Percentiles rank a stretch among this genome's conserved stretches.
phyloP scores from a whole-genome alignment of 176 grass and related monocot species.

The Aegilops bicornis region DNA sequence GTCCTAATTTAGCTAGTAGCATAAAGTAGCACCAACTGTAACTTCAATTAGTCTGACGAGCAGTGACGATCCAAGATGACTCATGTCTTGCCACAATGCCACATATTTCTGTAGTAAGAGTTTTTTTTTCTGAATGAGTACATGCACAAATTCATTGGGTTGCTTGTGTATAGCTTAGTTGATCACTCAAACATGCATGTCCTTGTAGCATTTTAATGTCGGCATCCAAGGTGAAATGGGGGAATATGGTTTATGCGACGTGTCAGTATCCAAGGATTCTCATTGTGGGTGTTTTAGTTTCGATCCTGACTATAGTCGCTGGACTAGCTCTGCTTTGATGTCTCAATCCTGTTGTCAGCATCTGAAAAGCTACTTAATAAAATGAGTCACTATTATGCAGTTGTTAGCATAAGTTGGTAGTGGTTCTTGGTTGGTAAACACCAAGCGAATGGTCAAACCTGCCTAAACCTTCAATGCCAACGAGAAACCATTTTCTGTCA shows the following conservation, averaged over 20 bases:
- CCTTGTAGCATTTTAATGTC: neutral
- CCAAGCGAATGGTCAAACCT: neutral
- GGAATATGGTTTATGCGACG: neutral
- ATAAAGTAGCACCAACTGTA: neutral
- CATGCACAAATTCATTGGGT: neutral
- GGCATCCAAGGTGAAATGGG: neutral
- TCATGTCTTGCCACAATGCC: neutral
- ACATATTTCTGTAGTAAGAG: neutral
- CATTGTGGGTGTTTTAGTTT: neutral
- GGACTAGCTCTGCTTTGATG: slow-evolving; percentile 8
- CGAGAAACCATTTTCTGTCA: neutral
- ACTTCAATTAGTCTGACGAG: neutral
- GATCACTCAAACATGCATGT: neutral
- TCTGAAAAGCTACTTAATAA: neutral
- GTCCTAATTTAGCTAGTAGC: neutral
- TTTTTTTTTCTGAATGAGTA: slow-evolving; percentile 30
- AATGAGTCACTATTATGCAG: neutral
- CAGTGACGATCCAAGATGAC: neutral
- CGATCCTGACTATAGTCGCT: neutral
- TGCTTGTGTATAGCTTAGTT: neutral
- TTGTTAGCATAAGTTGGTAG: neutral
- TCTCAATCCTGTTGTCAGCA: neutral
- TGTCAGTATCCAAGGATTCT: neutral
- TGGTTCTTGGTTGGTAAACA: neutral
- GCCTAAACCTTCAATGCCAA: neutral